Conservation (phyloP, 1,284 basidiomycete genomes). For the Malassezia psittaci region DNA sequence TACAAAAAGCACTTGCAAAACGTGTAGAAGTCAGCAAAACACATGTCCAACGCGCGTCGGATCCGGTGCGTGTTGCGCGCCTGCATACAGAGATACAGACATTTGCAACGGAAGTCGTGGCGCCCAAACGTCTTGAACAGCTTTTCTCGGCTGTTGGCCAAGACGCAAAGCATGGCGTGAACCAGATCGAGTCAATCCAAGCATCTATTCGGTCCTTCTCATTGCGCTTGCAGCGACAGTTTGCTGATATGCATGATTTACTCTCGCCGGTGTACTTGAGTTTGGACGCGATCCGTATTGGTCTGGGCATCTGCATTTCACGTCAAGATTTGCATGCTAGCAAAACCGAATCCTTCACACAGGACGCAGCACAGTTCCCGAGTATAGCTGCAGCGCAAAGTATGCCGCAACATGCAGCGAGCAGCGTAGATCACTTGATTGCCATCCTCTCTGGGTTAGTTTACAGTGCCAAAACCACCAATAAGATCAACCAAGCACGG, state of each 20-base stretch:
- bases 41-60: conserved; percentile 32
- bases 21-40: not conserved
- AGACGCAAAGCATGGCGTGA: conserved; percentile 2
- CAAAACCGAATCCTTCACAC: not conserved
- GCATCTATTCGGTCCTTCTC: conserved; percentile 49
- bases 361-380: conserved; percentile 5
- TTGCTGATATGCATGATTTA: conserved; percentile 59
- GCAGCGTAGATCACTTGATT: not conserved
- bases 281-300: conserved; percentile 62
- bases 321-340: not conserved
- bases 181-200: conserved; percentile 42
- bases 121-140: conserved; percentile 13
- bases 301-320: conserved; percentile 55
- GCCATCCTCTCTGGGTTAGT: not conserved
- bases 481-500: not conserved
- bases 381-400: not conserved
- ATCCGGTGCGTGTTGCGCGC: conserved; percentile 58
- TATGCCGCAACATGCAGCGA: not conserved
- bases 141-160: not conserved
- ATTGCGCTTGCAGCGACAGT: conserved; percentile 50
- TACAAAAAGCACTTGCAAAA: conserved; percentile 23
- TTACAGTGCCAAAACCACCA: not conserved
- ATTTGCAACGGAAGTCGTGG: conserved; percentile 29
- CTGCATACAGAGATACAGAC: conserved; percentile 67
- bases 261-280: conserved; percentile 58